Evolutionary conservation across 192 early-diverging fungal species (phyloP), one percentile per base, ranked within the genome.

Genomic region (Diversispora epigaea): DNA sequence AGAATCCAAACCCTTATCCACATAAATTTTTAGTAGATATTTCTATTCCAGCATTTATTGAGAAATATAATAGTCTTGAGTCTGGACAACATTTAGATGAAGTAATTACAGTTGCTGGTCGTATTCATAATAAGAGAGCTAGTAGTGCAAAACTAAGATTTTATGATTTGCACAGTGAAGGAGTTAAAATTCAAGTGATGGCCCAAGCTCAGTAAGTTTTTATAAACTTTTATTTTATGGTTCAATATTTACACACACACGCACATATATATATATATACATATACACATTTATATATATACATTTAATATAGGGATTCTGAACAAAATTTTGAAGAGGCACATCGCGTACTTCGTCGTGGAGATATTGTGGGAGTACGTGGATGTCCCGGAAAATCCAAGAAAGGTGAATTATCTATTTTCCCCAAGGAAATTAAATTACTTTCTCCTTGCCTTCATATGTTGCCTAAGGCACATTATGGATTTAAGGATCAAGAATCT

Each of bases 11-110:
- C 78, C 96, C 97, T 62, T 99, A 99, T 80, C 97, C 97, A 64
- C 92, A 99, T 91, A 99, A 99, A 89, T 99, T 97, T 91, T 82
- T 96, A 57, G 96, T 97, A 32, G 83, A 86, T 58, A 87, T 94
- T 76, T 93, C 92, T 12, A 67, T 99, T 72, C 86, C 92, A 50
- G 90, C 86, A 21, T 99, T 94, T 74, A 95, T 97, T 73, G 87
- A 89, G 77, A 94, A 94, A 88, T 99, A 87, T 79, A 80, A 65
- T 64, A 66, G 68, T 39, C 78, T 98, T 66, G 82, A 91, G 80
- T 80, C 84, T 66, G 93, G 91, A 41, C 91, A 95, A 72, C 82
- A 84, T 19, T 76, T 85, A 19, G 90, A 93, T 55, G 85, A 89
- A 43, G 68, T 87, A 65, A 87, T 99, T 55, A 79, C 84, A 14